Percentiles rank a stretch among this genome's conserved stretches.
Evolutionary conservation across 176 grass and related monocot species (phyloP).

Genomic region (Metroxylon sagu): DNA sequence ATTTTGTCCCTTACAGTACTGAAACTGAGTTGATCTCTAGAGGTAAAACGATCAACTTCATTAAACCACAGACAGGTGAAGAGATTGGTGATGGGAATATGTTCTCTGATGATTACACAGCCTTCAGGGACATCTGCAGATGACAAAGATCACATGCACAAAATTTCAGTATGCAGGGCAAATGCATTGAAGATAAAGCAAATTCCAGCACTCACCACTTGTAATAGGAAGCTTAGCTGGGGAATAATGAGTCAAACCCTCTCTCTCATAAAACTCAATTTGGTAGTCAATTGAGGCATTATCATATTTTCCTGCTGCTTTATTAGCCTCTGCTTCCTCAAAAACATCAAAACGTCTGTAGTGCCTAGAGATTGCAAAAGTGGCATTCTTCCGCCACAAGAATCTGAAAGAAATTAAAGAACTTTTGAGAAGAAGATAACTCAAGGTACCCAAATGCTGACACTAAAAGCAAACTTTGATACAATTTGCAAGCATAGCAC

Average conservation of each 20-base stretch:
- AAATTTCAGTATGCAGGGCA: not conserved
- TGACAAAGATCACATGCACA: not conserved
- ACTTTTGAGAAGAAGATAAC: not conserved
- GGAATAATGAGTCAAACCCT: conserved; percentile 93
- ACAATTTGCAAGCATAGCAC: no score
- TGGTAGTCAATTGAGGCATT: conserved; percentile 91
- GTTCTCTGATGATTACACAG: conserved; percentile 89
- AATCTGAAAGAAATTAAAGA: conserved; percentile 46
- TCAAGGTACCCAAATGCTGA: conserved; percentile 1
- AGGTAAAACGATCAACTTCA: conserved; percentile 85
- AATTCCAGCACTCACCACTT: conserved; percentile 46
- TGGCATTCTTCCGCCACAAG: conserved; percentile 88
- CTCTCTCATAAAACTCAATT: conserved; percentile 91
- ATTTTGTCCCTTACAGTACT: conserved; percentile 92
- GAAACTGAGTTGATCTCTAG: conserved; percentile 92
- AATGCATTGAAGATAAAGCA: not conserved
- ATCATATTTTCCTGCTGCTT: conserved; percentile 91
- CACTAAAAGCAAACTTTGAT: no score
- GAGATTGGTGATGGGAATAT: conserved; percentile 78
- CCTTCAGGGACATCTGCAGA: conserved; percentile 92
- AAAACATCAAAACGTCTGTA: conserved; percentile 97
- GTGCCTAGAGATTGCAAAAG: conserved; percentile 88
- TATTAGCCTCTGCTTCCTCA: conserved; percentile 98
- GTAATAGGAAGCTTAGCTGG: conserved; percentile 88
- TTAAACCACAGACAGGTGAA: conserved; percentile 98